Conservation (phyloP, 176 grass and related monocot genomes). For the Urochloa ruziziensis region DNA sequence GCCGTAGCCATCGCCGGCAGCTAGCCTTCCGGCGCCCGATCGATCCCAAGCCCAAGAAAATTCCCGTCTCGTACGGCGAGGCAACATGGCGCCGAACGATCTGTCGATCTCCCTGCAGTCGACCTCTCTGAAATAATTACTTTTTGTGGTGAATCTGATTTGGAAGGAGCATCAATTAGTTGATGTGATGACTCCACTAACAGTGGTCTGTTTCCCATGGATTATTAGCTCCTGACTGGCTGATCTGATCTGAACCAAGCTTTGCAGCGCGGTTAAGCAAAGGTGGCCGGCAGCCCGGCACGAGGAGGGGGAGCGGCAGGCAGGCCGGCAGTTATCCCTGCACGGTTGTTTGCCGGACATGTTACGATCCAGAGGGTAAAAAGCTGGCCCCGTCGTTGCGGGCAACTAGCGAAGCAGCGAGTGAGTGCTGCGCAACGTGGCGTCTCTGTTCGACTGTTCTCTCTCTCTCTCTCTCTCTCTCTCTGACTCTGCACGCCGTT, state of each 20-base stretch:
- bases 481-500: neutral
- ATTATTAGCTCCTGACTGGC: neutral
- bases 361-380: slow-evolving; percentile 18
- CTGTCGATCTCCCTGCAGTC: too few relatives aligned
- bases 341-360: neutral
- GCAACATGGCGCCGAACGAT: too few relatives aligned
- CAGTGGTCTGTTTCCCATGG: neutral
- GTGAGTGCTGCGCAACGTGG: neutral
- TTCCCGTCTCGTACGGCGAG: too few relatives aligned
- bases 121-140: too few relatives aligned
- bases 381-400: neutral
- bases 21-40: too few relatives aligned
- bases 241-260: neutral
- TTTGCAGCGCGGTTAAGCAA: neutral
- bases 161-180: neutral
- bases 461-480: too few relatives aligned
- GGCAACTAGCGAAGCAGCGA: neutral
- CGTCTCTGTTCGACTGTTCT: neutral
- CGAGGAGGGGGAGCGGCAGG: neutral
- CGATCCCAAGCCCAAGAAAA: too few relatives aligned
- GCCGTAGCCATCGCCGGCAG: too few relatives aligned
- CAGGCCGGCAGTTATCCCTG: slow-evolving; percentile 7
- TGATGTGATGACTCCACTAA: neutral
- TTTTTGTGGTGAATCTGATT: neutral
- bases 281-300: neutral